Conservation (phyloP, 1,284 basidiomycete species). For the Ceratobasidium sp. region DNA sequence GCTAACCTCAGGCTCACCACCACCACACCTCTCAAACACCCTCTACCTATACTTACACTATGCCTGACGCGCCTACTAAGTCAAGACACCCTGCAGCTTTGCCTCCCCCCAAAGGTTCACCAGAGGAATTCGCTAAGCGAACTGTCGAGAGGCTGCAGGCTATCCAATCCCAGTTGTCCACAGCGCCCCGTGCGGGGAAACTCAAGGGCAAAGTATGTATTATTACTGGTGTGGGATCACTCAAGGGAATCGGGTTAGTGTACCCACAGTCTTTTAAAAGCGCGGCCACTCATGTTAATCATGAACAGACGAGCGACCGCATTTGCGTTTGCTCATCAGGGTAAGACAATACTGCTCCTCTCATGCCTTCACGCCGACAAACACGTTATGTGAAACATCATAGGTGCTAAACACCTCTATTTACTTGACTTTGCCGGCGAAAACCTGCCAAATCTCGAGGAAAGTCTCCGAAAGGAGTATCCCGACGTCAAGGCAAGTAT, state of each 20-base stretch:
- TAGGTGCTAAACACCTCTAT: conserved; percentile 88
- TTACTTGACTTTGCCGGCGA: conserved; percentile 81
- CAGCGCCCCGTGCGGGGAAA: conserved; percentile 68
- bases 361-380: background rate
- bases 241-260: conserved; percentile 87
- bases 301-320: conserved; percentile 75
- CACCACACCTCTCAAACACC: background rate
- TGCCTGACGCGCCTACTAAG: conserved; percentile 43
- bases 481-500: conserved; percentile 79
- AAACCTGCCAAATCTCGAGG: conserved; percentile 81
- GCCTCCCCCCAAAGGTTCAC: conserved; percentile 31
- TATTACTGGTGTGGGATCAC: conserved; percentile 87
- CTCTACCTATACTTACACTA: background rate
- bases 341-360: conserved; percentile 58
- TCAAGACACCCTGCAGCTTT: conserved; percentile 30
- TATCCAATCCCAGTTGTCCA: conserved; percentile 78
- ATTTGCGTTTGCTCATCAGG: conserved; percentile 84
- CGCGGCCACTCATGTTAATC: background rate
- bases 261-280: conserved; percentile 6
- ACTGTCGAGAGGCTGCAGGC: conserved; percentile 75
- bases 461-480: conserved; percentile 76
- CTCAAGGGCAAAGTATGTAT: conserved; percentile 89
- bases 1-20: background rate
- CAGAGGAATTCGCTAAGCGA: conserved; percentile 56
- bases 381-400: conserved; percentile 2